Percentiles rank a stretch among this genome's conserved stretches.
Conservation (phyloP, 2,329 filamentous ascomycete species). For the Xylaria polymorpha region DNA sequence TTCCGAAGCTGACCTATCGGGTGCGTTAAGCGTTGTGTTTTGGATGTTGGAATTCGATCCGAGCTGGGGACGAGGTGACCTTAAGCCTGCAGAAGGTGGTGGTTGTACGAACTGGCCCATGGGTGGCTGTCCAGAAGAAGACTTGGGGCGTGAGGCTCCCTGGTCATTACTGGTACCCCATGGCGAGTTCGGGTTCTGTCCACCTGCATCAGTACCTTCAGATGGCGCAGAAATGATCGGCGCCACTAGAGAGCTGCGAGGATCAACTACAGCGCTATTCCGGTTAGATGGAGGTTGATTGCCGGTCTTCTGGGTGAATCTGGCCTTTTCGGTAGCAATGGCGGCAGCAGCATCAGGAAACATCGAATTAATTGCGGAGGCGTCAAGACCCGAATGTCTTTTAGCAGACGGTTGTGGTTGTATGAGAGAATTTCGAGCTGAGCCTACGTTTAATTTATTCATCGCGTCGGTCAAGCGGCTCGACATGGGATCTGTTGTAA, state of each 20-base stretch:
- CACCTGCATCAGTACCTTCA: conserved; percentile 69
- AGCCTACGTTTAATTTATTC: conserved; percentile 91
- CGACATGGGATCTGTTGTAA: conserved; percentile 87
- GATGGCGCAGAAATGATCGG: conserved; percentile 79
- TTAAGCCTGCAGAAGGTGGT: conserved; percentile 77
- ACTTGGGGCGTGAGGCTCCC: conserved; percentile 74
- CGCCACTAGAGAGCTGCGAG: conserved; percentile 78
- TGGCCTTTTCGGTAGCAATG: conserved; percentile 98
- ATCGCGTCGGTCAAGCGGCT: conserved; percentile 95
- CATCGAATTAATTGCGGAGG: conserved; percentile 96
- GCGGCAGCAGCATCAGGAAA: conserved; percentile 97
- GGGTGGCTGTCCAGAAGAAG: conserved; percentile 78
- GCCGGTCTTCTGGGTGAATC: conserved; percentile 95
- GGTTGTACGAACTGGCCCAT: conserved; percentile 98
- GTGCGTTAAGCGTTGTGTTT: conserved; percentile 81
- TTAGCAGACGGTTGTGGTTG: conserved; percentile 84
- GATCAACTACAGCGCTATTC: conserved; percentile 85
- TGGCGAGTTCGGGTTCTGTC: conserved; percentile 78
- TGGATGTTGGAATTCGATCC: conserved; percentile 78
- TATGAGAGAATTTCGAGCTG: conserved; percentile 85
- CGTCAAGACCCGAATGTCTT: conserved; percentile 93
- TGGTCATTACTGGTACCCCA: conserved; percentile 74
- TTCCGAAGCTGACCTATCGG: conserved; percentile 75
- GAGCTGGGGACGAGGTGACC: conserved; percentile 80
- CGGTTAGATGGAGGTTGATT: conserved; percentile 90